Base-by-base conservation (phyloP, 768 basidiomycete genomes). In the Clitopilus passeckerianus region DNA sequence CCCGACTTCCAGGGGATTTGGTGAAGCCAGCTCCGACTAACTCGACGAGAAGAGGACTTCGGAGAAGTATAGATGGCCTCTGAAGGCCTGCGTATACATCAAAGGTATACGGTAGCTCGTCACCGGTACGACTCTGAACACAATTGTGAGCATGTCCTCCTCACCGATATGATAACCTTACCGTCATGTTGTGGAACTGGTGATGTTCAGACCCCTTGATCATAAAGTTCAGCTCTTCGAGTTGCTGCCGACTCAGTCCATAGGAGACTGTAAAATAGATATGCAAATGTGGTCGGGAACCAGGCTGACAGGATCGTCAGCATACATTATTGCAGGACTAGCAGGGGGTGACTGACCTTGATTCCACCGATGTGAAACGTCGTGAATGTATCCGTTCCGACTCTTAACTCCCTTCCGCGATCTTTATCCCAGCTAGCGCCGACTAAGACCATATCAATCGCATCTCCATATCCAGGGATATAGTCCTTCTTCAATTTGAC, bases 401-500 rank as follows among this genome's bases (percentile, higher is more conserved):
- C 93, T 71, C 87, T 74, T 6, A 97, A 76, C 56, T 89, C 87
- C 57, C 91, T 74, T 2, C 81, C 95, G 8, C 95, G 80, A 34
- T 87, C 81, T 66, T 86, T 87, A 58, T 92, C 89, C 91, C 92
- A 95, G 0, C 80, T 74, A 18, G 86, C 92, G 1, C 84, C 95
- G 18, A 96, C 72, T 34, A 96, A 67, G 3, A 86, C 85, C 59
- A 96, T 78, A 69, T 95, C 92, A 15, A 95, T 64, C 5, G 84
- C 80, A 70, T 98, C 95, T 0, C 93, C 92, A 50, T 89, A 80
- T 4, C 89, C 89, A 0, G 86, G 85, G 37, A 98, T 92, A 62
- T 96, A 96, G 69, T 98, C 95, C 67, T 81, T 85, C 76, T 94
- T 93, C 54, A 93, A 66, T 73, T 97, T 96, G 27, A 95, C 86